phyloP scores from a whole-genome alignment of 179 eudicot genomes.

The Spergularia azorica region DNA sequence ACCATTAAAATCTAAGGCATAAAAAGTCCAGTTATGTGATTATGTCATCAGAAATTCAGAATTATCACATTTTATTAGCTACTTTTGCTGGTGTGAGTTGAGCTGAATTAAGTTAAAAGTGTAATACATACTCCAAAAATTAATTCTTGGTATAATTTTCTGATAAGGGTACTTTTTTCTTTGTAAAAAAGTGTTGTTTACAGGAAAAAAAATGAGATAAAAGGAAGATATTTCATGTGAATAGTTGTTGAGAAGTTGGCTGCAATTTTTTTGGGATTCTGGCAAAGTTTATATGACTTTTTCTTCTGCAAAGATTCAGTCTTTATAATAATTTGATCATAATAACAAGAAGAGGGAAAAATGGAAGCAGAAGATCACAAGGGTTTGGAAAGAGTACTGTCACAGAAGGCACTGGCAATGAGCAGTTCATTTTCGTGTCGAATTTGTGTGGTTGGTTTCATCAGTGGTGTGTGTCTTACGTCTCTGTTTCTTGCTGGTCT shows the following conservation, averaged over 20 bases:
- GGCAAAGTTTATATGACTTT: background rate
- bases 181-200: background rate
- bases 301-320: background rate
- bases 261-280: constrained; percentile 13
- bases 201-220: constrained; percentile 17
- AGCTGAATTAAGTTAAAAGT: background rate
- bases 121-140: no score
- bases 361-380: constrained; percentile 60
- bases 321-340: background rate
- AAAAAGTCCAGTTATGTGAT: background rate
- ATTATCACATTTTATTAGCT: background rate
- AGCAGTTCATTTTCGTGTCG: constrained; percentile 85
- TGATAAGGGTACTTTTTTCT: constrained; percentile 23
- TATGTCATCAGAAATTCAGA: no score
- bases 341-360: constrained; percentile 16
- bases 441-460: constrained; percentile 83
- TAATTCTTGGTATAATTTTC: background rate
- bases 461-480: constrained; percentile 79
- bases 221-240: constrained; percentile 39
- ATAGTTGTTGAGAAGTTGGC: constrained; percentile 35
- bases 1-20: background rate
- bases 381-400: constrained; percentile 70
- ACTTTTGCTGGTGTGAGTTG: background rate
- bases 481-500: constrained; percentile 74
- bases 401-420: constrained; percentile 74